Evolutionary conservation across 306 rosid species (phyloP), one percentile per base, ranked within the genome.

Genomic region (Ochetophila trinervis): DNA sequence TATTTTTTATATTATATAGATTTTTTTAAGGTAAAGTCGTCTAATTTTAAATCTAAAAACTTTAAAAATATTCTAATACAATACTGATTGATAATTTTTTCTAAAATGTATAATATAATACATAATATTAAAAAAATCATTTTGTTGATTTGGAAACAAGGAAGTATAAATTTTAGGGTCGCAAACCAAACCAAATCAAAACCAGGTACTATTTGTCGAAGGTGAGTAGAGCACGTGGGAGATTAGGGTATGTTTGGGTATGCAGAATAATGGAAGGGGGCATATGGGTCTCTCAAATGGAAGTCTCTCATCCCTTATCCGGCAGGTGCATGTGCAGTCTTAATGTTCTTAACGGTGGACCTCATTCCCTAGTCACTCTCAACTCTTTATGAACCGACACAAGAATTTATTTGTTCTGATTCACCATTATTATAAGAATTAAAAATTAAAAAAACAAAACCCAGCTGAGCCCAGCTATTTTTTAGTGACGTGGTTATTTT

Each of bases 301-400:
- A 13, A 18, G 2, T 7, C 14, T 8, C 23, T 61, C 15, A 27
- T 74, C 30, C 53, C 68, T 8, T 5, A 12, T 57, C 74, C 74
- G 63, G 84, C 90, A 78, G 44, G 36, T 63, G 83, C 96, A 89
- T 83, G 87, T 86, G 88, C 79, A 55, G 6, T 60, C 62, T 72
- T 76, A 75, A 82, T 80, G 73, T 4, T 60, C 62, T 72, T 76
- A 75, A 82, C 78, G 73, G 84, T 85, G 87, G 88, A 77, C 87
- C 85, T 88, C 51, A 35, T 75, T 32, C 60, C 52, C 53, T 24
- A 34, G 87, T 82, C 88, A 76, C 76, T 71, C 44, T 80, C 86
- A 52, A 56, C 40, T 82, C 20, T 50, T 75, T 53, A 71, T 78
- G 58, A 21, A 74, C 83, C 72, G 76, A 85, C 83, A 75, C 4